Evolutionary conservation across 306 rosid genomes (phyloP), one percentile per base, ranked within the genome.

Genomic region (Echinosophora koreensis): DNA sequence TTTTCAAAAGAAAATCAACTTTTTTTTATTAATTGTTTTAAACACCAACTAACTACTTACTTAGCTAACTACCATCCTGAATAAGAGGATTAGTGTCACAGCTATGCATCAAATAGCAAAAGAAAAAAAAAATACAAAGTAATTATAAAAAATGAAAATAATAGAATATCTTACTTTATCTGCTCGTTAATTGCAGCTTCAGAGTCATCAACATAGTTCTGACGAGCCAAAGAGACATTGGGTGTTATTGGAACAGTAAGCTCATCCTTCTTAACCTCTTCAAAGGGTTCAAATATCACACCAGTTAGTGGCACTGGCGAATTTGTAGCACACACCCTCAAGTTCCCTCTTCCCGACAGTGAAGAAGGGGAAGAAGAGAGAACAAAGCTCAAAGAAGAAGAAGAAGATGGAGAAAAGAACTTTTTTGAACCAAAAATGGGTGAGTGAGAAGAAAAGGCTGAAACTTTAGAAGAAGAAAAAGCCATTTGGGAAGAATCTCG

Each of bases 181-280:
- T 87, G 91, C 28, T 87, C 82, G 3, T 87, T 87, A 47, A 80
- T 65, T 0, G 70, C 87, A 59, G 91, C 66, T 82, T 87, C 87
- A 82, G 71, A 60, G 15, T 80, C 82, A 18, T 80, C 65, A 4
- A 11, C 44, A 63, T 42, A 85, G 47, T 58, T 52, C 66, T 80
- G 91, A 22, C 89, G 91, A 80, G 89, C 89, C 55, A 85, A 0
- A 3, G 91, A 80, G 71, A 85, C 91, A n/a, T 77, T 56, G 0
- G 55, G 66, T 0, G 61, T 44, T 0, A 82, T 4, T 0, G 91
- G 89, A 44, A 83, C 78, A 76, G 81, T 50, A 65, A 77, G 80
- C 6, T 17, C 30, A 0, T 83, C 81, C 44, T 82, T 87, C 66
- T 82, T 82, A 11, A 87, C 81, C 66, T 87, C 91, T 49, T 80